These are phyloP conservation scores for Zygotorulaspora sp. DNA, from an alignment of 805 yeast species.

Conservation along the genomic window DNA sequence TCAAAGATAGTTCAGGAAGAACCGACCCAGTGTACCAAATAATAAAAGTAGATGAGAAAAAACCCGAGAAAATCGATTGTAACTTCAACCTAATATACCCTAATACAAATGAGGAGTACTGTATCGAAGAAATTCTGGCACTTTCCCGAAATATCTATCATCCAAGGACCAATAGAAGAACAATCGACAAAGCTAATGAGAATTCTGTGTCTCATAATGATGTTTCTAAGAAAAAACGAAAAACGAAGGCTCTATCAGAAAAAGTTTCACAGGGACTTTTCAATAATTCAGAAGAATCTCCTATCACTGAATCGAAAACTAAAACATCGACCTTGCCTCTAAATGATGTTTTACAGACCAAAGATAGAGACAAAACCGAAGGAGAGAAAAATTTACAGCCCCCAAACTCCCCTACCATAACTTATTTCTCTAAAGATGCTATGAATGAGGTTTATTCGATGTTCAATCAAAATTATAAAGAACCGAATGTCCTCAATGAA, in stretches of 20 bases:
- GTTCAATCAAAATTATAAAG: constrained; percentile 51
- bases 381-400: constrained; percentile 13
- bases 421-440: constrained; percentile 71
- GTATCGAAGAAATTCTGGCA: constrained; percentile 63
- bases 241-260: constrained; percentile 12
- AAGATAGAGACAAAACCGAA: constrained; percentile 2
- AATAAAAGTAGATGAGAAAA: constrained; percentile 53
- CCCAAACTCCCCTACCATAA: constrained; percentile 70
- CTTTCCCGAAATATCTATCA: constrained; percentile 38
- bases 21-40: constrained; percentile 45
- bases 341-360: constrained; percentile 33
- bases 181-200: not conserved
- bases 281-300: not conserved
- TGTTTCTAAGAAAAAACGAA: constrained; percentile 5
- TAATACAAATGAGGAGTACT: constrained; percentile 45
- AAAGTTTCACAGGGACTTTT: constrained; percentile 8
- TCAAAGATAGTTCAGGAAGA: constrained; percentile 37
- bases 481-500: constrained; percentile 17
- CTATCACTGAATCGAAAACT: constrained; percentile 23
- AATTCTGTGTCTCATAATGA: not conserved
- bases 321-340: constrained; percentile 46
- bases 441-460: constrained; percentile 66
- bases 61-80: constrained; percentile 53
- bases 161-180: constrained; percentile 2
- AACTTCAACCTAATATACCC: constrained; percentile 58